Percentiles rank a stretch among this genome's conserved stretches.
Conservation (phyloP, 2,329 filamentous ascomycete species). For the Fusarium clavum region DNA sequence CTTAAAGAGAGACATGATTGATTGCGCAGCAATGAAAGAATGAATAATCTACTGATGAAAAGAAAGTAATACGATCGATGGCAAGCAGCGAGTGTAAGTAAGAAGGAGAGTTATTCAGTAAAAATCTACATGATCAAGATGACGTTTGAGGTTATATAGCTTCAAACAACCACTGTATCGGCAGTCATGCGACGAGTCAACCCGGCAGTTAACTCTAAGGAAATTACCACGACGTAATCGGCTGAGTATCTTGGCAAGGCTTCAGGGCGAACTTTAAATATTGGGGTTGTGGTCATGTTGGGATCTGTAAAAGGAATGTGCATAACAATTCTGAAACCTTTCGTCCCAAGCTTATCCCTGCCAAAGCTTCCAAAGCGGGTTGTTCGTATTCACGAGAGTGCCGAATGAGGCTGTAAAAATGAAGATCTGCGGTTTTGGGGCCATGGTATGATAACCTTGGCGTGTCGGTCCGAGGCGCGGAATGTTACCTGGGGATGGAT, state of each 20-base stretch:
- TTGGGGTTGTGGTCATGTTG: constrained; percentile 10
- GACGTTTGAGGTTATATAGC: constrained; percentile 6
- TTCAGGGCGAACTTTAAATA: constrained; percentile 28
- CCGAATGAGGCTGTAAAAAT: neutral
- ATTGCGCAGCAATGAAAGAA: constrained; percentile 8
- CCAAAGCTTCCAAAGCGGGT: neutral
- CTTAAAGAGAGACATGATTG: constrained; percentile 16
- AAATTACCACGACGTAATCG: constrained; percentile 19
- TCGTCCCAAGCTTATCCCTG: neutral
- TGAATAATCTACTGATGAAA: neutral
- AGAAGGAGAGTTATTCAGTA: neutral
- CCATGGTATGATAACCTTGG: neutral
- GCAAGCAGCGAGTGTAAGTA: constrained; percentile 10
- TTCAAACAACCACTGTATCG: neutral
- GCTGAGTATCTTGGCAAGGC: constrained; percentile 21
- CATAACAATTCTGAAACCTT: constrained; percentile 11
- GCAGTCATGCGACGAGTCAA: neutral
- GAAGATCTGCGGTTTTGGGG: constrained; percentile 13
- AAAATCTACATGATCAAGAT: neutral
- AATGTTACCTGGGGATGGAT: neutral
- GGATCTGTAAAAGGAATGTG: constrained; percentile 24
- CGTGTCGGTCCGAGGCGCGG: constrained; percentile 9
- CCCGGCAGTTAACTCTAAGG: constrained; percentile 11
- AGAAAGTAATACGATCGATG: neutral
- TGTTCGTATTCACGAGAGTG: constrained; percentile 2